Evolutionary conservation across 2,329 filamentous ascomycete species (phyloP).

Genomic region (Fusarium xylarioides): DNA sequence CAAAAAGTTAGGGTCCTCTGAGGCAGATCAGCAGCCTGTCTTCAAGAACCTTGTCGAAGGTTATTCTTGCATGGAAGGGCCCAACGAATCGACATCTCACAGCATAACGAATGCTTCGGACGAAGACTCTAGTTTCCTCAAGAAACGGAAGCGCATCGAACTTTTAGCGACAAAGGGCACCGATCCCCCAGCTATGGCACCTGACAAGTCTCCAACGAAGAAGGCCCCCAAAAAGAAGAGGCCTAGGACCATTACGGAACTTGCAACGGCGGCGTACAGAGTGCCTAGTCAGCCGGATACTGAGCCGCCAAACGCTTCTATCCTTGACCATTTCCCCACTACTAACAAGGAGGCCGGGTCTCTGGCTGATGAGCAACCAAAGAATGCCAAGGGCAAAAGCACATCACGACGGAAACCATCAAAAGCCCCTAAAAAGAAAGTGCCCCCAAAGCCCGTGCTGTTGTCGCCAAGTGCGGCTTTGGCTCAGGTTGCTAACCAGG

Average conservation of each 20-base stretch:
- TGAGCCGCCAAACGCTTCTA: constrained; percentile 47
- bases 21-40: constrained; percentile 37
- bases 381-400: constrained; percentile 47
- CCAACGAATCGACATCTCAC: constrained; percentile 36
- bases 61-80: constrained; percentile 50
- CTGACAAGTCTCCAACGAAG: constrained; percentile 52
- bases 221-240: constrained; percentile 76
- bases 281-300: constrained; percentile 46
- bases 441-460: constrained; percentile 59
- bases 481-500: constrained; percentile 72
- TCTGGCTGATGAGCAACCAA: background rate
- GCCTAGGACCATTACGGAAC: constrained; percentile 78
- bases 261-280: constrained; percentile 76
- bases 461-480: constrained; percentile 75
- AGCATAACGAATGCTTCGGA: constrained; percentile 29
- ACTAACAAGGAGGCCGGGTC: background rate
- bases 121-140: constrained; percentile 49
- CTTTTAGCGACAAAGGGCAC: constrained; percentile 51
- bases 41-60: constrained; percentile 57
- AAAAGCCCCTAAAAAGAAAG: constrained; percentile 52
- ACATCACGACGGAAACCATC: constrained; percentile 46
- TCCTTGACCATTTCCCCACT: constrained; percentile 55
- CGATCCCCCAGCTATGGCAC: constrained; percentile 31
- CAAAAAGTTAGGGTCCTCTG: constrained; percentile 14
- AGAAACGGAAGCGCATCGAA: constrained; percentile 67